Percentiles rank a stretch among this genome's conserved stretches.
phyloP scores from a whole-genome alignment of 306 rosid species.

The Nissolia schottii region DNA sequence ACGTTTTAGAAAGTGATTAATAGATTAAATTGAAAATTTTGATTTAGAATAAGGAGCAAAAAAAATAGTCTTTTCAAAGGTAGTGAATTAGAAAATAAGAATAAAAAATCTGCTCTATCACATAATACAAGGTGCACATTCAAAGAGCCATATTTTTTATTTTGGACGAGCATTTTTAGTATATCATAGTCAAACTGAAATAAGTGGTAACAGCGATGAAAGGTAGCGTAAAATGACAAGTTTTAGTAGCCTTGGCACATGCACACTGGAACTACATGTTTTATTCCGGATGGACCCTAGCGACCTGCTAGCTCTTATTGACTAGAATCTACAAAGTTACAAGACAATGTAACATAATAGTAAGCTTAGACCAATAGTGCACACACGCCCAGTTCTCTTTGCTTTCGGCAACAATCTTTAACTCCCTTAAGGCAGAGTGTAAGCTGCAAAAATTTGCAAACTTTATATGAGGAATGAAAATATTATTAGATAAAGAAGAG shows the following conservation, averaged over 20 bases:
- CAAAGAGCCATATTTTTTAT: no score
- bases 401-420: not conserved
- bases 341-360: constrained; percentile 13
- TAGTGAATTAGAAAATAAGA: no score
- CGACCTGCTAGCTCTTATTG: constrained; percentile 41
- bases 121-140: no score
- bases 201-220: not conserved
- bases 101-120: no score
- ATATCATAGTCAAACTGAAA: not conserved
- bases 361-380: constrained; percentile 20
- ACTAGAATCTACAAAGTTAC: constrained; percentile 10
- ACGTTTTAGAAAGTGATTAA: no score
- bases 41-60: no score
- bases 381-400: not conserved
- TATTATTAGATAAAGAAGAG: not conserved
- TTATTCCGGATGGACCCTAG: constrained; percentile 16
- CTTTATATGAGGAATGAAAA: not conserved
- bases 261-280: not conserved
- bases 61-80: no score
- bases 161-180: no score
- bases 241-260: not conserved
- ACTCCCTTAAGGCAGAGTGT: constrained; percentile 44
- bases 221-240: not conserved
- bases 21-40: no score
- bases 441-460: constrained; percentile 45